phyloP scores from a whole-genome alignment of 1,284 basidiomycete genomes.

The Marasmius oreades region DNA sequence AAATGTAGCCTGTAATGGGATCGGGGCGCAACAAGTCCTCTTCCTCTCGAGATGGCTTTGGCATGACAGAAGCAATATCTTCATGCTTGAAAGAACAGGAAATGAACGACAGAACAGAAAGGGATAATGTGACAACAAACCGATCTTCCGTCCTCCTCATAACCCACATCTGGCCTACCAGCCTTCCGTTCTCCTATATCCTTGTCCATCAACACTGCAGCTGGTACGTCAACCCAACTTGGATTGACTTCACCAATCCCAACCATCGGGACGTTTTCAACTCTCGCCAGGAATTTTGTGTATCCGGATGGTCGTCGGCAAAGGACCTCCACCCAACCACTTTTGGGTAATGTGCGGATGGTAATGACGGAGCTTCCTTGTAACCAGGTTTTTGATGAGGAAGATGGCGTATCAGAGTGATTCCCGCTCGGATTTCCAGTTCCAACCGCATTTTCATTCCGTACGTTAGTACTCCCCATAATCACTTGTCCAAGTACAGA shows the following conservation, averaged over 20 bases:
- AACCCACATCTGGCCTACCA: conserved; percentile 24
- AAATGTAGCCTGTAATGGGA: conserved; percentile 77
- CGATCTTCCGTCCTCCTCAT: conserved; percentile 1
- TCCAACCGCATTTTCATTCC: neutral
- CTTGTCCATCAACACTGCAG: conserved; percentile 72
- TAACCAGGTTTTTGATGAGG: conserved; percentile 80
- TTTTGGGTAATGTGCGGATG: conserved; percentile 67
- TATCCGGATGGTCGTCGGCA: conserved; percentile 89
- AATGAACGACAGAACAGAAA: neutral
- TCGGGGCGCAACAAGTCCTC: conserved; percentile 45
- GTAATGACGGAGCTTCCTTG: conserved; percentile 87
- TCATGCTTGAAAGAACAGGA: neutral
- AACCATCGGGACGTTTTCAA: conserved; percentile 88
- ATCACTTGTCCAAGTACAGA: conserved; percentile 78
- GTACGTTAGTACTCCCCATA: conserved; percentile 41
- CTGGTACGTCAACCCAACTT: conserved; percentile 69
- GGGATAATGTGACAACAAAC: neutral
- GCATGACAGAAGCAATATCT: neutral
- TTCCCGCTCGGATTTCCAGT: neutral
- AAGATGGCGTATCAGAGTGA: conserved; percentile 34
- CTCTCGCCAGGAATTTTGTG: conserved; percentile 81
- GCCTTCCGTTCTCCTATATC: conserved; percentile 29
- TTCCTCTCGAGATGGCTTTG: conserved; percentile 10
- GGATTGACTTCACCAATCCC: conserved; percentile 80
- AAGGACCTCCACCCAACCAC: conserved; percentile 89